Percentiles rank a stretch among this genome's conserved stretches.
Conservation (phyloP, 495 filamentous ascomycete genomes). For the Tirmania nivea region DNA sequence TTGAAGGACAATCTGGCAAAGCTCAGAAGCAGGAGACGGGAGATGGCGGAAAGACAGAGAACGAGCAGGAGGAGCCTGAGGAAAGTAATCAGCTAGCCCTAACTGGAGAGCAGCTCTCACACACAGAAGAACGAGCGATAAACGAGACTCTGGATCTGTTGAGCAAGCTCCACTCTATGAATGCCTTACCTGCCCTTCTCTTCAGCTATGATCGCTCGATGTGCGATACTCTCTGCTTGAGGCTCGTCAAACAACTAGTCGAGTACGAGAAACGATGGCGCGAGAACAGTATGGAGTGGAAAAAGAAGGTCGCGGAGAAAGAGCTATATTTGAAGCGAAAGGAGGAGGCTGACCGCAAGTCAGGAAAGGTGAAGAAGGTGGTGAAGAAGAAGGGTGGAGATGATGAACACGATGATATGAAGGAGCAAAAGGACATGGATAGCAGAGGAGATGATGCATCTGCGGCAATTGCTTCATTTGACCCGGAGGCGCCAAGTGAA, state of each 20-base stretch:
- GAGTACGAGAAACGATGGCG: constrained; percentile 36
- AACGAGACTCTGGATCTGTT: constrained; percentile 37
- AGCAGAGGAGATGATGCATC: neutral
- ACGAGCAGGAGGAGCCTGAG: neutral
- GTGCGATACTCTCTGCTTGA: constrained; percentile 35
- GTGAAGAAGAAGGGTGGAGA: constrained; percentile 14
- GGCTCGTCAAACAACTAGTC: constrained; percentile 29
- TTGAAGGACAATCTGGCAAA: neutral
- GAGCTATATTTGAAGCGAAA: constrained; percentile 28
- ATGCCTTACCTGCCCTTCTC: constrained; percentile 48
- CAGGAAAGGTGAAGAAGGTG: constrained; percentile 15
- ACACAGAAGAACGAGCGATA: constrained; percentile 12
- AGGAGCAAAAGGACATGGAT: neutral
- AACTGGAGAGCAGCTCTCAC: neutral
- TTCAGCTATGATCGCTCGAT: constrained; percentile 50
- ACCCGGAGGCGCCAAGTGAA: constrained; percentile 38
- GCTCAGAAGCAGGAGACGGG: constrained; percentile 26
- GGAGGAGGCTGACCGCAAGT: constrained; percentile 13
- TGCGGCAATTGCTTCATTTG: constrained; percentile 30
- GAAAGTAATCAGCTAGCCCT: neutral
- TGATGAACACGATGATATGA: neutral
- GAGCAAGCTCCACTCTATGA: constrained; percentile 34
- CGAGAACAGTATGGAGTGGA: constrained; percentile 34
- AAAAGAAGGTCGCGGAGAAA: constrained; percentile 29
- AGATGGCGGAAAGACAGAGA: neutral